phyloP scores from a whole-genome alignment of 257 asterid genomes.

The Paraleonurus japonicus region DNA sequence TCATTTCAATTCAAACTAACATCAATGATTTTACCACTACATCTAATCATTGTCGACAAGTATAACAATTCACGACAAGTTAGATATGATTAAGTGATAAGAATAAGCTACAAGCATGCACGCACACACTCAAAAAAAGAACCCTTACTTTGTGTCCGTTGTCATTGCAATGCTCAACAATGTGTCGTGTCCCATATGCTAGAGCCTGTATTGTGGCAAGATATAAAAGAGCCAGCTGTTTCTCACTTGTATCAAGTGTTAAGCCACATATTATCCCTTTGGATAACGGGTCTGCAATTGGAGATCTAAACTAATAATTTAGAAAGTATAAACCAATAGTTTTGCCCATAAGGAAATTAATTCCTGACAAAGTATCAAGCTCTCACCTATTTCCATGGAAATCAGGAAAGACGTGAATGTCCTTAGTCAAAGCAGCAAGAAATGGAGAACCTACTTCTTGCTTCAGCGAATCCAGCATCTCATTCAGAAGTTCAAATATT shows the following conservation, averaged over 20 bases:
- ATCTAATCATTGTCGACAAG: constrained; percentile 2
- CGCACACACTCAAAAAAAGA: background rate
- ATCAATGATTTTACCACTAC: background rate
- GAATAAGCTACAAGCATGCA: background rate
- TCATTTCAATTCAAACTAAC: background rate
- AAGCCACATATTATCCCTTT: constrained; percentile 87
- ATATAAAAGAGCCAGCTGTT: constrained; percentile 85
- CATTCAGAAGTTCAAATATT: constrained; percentile 73
- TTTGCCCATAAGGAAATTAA: background rate
- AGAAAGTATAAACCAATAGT: constrained; percentile 21
- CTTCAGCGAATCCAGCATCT: constrained; percentile 64
- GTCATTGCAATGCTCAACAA: constrained; percentile 90
- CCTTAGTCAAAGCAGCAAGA: constrained; percentile 76
- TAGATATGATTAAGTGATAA: background rate
- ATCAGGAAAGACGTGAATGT: constrained; percentile 85
- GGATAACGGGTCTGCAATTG: constrained; percentile 89
- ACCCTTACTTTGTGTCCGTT: constrained; percentile 80
- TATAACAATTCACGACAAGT: background rate
- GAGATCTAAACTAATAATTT: constrained; percentile 67
- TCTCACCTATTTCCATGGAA: constrained; percentile 96
- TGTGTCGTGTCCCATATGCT: constrained; percentile 94
- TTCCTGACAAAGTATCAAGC: constrained; percentile 6
- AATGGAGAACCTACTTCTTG: constrained; percentile 60
- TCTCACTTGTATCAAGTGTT: constrained; percentile 82
- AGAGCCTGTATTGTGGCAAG: constrained; percentile 86